Evolutionary conservation across 192 early-diverging fungal species (phyloP).

Genomic region (Coemansia sp.): DNA sequence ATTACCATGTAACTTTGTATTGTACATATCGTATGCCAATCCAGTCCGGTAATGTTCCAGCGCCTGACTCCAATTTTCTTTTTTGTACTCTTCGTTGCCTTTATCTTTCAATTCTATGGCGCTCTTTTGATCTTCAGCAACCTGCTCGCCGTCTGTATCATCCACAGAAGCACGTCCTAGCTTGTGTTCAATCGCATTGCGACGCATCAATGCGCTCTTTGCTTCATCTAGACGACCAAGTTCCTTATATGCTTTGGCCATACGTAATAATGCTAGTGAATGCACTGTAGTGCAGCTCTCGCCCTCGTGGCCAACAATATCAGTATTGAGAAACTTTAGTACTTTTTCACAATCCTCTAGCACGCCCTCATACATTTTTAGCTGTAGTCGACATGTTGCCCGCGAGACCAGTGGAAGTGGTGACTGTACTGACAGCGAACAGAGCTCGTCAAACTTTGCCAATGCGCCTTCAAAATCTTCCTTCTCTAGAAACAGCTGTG

Average conservation of each 20-base stretch:
- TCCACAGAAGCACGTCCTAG: constrained; percentile 29
- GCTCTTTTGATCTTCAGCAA: constrained; percentile 8
- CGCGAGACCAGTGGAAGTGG: constrained; percentile 49
- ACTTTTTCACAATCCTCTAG: constrained; percentile 54
- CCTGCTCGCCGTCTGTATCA: constrained; percentile 5
- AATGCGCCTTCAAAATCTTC: constrained; percentile 49
- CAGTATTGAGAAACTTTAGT: constrained; percentile 50
- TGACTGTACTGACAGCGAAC: constrained; percentile 50
- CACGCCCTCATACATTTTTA: constrained; percentile 44
- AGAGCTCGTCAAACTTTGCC: constrained; percentile 52
- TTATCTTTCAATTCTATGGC: constrained; percentile 54
- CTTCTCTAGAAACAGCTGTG: constrained; percentile 48
- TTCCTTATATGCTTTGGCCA: constrained; percentile 57
- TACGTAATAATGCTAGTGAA: constrained; percentile 52
- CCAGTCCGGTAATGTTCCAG: constrained; percentile 49
- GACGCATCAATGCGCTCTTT: constrained; percentile 52
- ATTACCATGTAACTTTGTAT: constrained; percentile 50
- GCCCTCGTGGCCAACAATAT: constrained; percentile 38
- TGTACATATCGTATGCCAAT: constrained; percentile 51
- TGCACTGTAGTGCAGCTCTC: constrained; percentile 54
- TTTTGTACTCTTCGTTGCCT: constrained; percentile 47
- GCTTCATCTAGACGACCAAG: constrained; percentile 45
- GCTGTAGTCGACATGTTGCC: constrained; percentile 51
- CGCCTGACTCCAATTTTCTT: constrained; percentile 47
- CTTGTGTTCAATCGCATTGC: constrained; percentile 54